These are phyloP conservation scores for Fusarium luffae DNA, from an alignment of 2,329 filamentous ascomycete species.

Conservation along the genomic window DNA sequence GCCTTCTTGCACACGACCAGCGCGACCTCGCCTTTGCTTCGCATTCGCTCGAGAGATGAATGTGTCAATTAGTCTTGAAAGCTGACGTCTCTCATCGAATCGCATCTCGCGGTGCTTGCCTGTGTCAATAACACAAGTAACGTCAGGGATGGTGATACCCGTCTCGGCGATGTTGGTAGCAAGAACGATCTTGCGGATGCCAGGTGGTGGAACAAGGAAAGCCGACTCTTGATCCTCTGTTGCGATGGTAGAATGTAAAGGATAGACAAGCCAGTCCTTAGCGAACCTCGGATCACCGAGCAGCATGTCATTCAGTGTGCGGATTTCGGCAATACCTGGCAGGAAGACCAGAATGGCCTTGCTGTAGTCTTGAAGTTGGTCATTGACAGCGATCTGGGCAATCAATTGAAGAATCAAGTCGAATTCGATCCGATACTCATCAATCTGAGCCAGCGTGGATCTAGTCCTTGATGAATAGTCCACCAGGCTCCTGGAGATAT, in stretches of 20 bases:
- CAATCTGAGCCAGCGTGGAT: constrained; percentile 78
- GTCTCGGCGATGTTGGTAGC: constrained; percentile 99
- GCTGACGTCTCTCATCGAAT: constrained; percentile 91
- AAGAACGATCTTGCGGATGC: constrained; percentile 90
- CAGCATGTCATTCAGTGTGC: constrained; percentile 87
- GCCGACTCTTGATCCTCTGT: constrained; percentile 96
- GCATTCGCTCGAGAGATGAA: constrained; percentile 97
- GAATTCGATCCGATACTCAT: constrained; percentile 93
- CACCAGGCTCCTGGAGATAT: constrained; percentile 72
- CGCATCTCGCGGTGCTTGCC: constrained; percentile 98
- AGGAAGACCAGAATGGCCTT: constrained; percentile 95
- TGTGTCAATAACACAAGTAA: constrained; percentile 95
- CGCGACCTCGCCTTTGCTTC: constrained; percentile 92
- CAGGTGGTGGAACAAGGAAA: constrained; percentile 84
- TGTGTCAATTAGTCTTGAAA: constrained; percentile 90
- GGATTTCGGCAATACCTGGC: constrained; percentile 93
- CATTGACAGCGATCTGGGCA: constrained; percentile 76
- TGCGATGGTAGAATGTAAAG: constrained; percentile 92
- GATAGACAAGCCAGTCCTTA: constrained; percentile 84
- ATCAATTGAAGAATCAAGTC: constrained; percentile 86
- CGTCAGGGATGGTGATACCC: constrained; percentile 97
- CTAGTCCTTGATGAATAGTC: constrained; percentile 82
- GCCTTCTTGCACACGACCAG: constrained; percentile 93
- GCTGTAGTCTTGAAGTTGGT: constrained; percentile 76
- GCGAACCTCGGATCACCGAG: constrained; percentile 80